Evolutionary conservation across 306 rosid species (phyloP), one percentile per base, ranked within the genome.

Genomic region (Fragaria ananassa): DNA sequence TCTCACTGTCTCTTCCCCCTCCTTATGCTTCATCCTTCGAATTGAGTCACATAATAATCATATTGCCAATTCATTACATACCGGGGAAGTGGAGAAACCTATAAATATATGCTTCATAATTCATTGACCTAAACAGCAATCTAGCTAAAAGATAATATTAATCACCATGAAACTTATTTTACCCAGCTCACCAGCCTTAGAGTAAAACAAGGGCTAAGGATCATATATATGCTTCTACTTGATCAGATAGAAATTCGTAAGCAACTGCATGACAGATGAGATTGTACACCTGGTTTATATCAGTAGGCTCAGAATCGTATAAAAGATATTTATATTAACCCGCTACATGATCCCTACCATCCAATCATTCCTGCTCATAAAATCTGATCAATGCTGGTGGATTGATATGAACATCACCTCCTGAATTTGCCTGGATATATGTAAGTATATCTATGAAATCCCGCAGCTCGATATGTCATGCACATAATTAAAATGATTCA

Each of bases 321-420:
- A 78, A 64, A 27, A 15, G 54, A 57, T 4, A 47, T 75, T 1
- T 1, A 29, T 29, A 60, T 78, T 47, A 75, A 54, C 60, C 67
- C 67, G 12, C 21, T 58, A 72, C 45, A 9, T 82, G n/a, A 74
- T 49, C 67, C 85, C 79, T 62, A 78, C 65, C 74, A 27, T 31
- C 80, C 74, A 74, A 54, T 74, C 77, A 79, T 70, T 70, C 35
- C 53, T 60, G 53, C 53, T 14, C 63, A 58, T 57, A 45, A 56
- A 12, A 34, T 17, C 68, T 34, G 12, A 63, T 34, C 2, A 63
- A 8, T 62, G 10, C 21, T 5, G 5, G 61, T 1, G 39, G 71
- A 70, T 73, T 60, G 64, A 37, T 37, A 82, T 74, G 75, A 51
- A 74, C 65, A 10, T 74, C 80, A 75, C 71, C 80, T 56, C 74